Base-by-base conservation (phyloP, 176 grass and related monocot species). In the Oryza australiensis region DNA sequence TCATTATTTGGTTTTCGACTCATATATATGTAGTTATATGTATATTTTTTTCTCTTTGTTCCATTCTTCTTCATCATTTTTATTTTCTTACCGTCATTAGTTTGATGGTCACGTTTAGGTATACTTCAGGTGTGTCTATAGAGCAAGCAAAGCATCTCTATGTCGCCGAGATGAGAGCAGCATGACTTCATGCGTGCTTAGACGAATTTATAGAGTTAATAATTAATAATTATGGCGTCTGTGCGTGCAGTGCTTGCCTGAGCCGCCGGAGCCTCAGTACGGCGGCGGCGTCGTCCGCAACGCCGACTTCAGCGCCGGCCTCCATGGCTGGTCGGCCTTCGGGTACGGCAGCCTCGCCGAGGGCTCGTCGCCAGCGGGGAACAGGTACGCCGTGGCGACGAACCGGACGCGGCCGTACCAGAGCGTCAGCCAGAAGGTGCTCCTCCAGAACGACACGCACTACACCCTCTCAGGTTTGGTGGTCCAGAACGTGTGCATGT, bases 361-460 rank as follows among this genome's bases (percentile, higher is more conserved):
- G 57, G 84, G 63, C 51, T 27, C 59, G 65, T 90, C 87, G 9
- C 68, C 76, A 10, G 51, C 73, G 24, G 89, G 89, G 35, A 94
- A 94, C 84, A 49, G 23, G 35, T 94, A 75, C 66, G 77, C 72
- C 35, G 77, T 85, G 11, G 75, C 83, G 26, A 5, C 14, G 22
- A 64, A 77, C n/a, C 68, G 89, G 80, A 89, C 26, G 7, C 38
- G 30, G 60, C 83, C 92, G 18, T 74, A 91, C 51, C 89, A 89
- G 1, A 92, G 84, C 42, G 63, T 94, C 28, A 92, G 89, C 78
- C 89, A 94, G 87, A 90, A 91, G 78, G 74, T 92, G 41, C 71
- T 88, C 49, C 72, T 90, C 82, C 71, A 86, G 9, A 77, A 80
- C 43, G 74, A 83, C 68, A 90, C 80, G 65, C 80, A 80, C 77